Base-by-base conservation (phyloP, 768 basidiomycete species). In the Pleurotus giganteus region DNA sequence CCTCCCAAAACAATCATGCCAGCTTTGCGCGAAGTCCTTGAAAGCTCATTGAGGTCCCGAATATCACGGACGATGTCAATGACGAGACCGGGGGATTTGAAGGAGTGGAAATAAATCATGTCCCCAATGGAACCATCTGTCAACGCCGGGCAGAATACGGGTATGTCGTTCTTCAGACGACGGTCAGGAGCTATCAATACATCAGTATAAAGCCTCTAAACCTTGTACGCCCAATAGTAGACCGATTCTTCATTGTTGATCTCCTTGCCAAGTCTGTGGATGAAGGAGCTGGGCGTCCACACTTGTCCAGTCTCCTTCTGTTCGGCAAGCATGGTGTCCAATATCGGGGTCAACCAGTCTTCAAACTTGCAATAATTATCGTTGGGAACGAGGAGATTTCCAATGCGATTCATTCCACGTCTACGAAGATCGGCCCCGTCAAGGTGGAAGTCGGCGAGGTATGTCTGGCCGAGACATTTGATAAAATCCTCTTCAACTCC, bases 351-450 rank as follows among this genome's bases (percentile, higher is more conserved):
- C n/a, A 98, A 82, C 97, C 97, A 99, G 68, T 98, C 96, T 72
- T 99, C 97, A 62, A 98, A 99, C 64, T 91, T 89, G 84, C 97
- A 98, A 71, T 99, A 99, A 67, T 98, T 98, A 63, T 97, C 93
- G 66, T 99, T 99, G 2, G 97, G 97, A 2, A 99, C 85, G 55
- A 99, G 74, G 39, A 99, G 82, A 65, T 99, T 99, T 28, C 97
- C 97, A 58, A 98, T 94, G 31, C 97, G 84, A 64, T 99, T 99
- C 81, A 99, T 84, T n/a, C 97, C 97, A 57, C 83, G 81, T 65
- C 77, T 85, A 41, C 97, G 83, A 54, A 99, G 72, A 54, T 86
- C 85, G 4, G 93, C 91, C 12, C 97, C 97, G 58, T 95, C 89
- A 53, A 97, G 80, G 65, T 89, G 83, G 70, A 97, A 99, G 61